These are phyloP conservation scores for Sanghuangporus weigelae DNA, from an alignment of 1,284 basidiomycete species.

Conservation along the genomic window DNA sequence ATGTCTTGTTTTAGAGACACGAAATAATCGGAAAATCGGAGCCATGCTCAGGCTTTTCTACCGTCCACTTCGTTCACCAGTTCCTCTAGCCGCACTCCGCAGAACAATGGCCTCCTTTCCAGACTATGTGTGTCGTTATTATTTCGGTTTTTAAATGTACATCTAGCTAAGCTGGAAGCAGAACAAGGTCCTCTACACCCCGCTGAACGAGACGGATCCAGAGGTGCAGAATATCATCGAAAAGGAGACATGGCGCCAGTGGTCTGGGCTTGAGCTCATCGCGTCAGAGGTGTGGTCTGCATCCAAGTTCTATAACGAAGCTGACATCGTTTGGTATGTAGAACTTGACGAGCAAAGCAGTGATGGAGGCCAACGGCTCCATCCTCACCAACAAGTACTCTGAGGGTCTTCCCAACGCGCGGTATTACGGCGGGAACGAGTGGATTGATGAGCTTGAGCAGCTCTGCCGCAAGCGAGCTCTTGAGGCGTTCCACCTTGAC, in stretches of 20 bases:
- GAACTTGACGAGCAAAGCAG: slow-evolving; percentile 92
- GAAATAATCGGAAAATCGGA: background rate
- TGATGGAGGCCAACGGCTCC: slow-evolving; percentile 98
- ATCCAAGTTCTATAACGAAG: slow-evolving; percentile 18
- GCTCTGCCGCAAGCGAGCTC: slow-evolving; percentile 92
- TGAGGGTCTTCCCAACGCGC: slow-evolving; percentile 89
- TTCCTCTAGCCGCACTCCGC: slow-evolving; percentile 23
- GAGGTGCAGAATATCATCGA: slow-evolving; percentile 97
- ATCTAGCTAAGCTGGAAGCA: slow-evolving; percentile 28
- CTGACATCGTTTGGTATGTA: slow-evolving; percentile 29
- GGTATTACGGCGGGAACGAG: slow-evolving; percentile 98
- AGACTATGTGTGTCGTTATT: slow-evolving; percentile 46
- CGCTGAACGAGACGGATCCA: slow-evolving; percentile 88
- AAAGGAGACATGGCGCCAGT: slow-evolving; percentile 99
- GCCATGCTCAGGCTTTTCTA: slow-evolving; percentile 25
- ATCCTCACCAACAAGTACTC: slow-evolving; percentile 99
- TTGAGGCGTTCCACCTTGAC: slow-evolving; percentile 96
- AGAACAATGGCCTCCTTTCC: slow-evolving; percentile 58
- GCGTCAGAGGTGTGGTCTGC: slow-evolving; percentile 72
- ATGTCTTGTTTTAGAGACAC: background rate
- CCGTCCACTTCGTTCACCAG: slow-evolving; percentile 26
- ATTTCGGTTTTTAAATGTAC: background rate
- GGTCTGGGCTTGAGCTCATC: slow-evolving; percentile 95
- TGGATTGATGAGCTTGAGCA: slow-evolving; percentile 96
- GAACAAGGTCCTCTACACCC: slow-evolving; percentile 90